Base-by-base conservation (phyloP, 495 filamentous ascomycete species). In the Neurospora sp. region DNA sequence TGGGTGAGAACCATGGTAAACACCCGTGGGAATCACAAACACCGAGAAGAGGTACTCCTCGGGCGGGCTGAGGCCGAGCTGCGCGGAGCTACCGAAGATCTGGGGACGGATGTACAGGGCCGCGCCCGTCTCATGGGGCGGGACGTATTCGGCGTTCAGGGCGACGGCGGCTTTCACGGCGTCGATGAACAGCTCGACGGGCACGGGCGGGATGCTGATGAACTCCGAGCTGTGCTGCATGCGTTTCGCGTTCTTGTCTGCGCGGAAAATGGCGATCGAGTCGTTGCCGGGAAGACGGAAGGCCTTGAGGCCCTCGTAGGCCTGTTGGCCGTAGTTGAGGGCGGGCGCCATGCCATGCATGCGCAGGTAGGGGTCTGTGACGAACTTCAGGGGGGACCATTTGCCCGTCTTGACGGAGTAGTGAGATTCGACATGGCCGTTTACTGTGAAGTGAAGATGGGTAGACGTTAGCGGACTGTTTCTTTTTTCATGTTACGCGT, bases 261-360 rank as follows among this genome's bases (percentile, higher is more conserved):
- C 92, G 18, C 94, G 92, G 87, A 97, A 97, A 76, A 97, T 86
- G 74, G 88, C 86, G 79, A 97, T 92, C 39, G 82, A 77, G 71
- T 84, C 77, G 75, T 87, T 81, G 42, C 85, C 84, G 39, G 91
- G 89, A 41, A 87, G 86, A 42, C 94, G 93, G 87, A 97, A 96
- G 70, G 94, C 93, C 81, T 97, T 98, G 72, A 97, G 87, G 11
- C 94, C 94, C 77, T 97, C 94, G 86, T 94, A 97, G 69, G 93
- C 94, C 84, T 97, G 94, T 76, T 96, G 92, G 54, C 92, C 94
- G 79, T 97, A 97, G 86, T 97, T 97, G 59, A 97, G 88, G 41
- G 87, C 94, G 0, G 94, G 94, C 0, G 93, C 89, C 90, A 97
- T 93, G 74, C 94, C 94, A 82, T 97, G 94, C 77, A 97, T 88